Percentiles rank a stretch among this genome's conserved stretches.
Conservation (phyloP, 805 yeast genomes). For the Candida namnaoensis region DNA sequence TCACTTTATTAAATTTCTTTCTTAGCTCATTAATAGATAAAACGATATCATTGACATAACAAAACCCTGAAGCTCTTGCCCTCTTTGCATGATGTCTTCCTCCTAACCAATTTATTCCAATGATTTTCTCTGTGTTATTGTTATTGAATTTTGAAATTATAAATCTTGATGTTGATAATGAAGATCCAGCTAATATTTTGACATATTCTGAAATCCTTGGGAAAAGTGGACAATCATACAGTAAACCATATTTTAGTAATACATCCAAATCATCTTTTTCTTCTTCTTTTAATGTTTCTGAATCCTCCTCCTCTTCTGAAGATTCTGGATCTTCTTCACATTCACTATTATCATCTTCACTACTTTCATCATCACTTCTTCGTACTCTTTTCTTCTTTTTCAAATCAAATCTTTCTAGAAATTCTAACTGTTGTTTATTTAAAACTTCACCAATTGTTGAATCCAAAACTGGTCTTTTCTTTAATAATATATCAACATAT, state of each 20-base stretch:
- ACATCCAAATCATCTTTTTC: background rate
- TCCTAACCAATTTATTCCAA: slow-evolving; percentile 69
- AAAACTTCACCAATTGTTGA: slow-evolving; percentile 5
- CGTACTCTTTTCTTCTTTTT: background rate
- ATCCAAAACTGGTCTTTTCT: slow-evolving; percentile 5
- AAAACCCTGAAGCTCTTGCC: slow-evolving; percentile 55
- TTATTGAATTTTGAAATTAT: slow-evolving; percentile 15
- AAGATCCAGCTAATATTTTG: slow-evolving; percentile 43
- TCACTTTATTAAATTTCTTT: slow-evolving; percentile 31
- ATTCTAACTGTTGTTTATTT: slow-evolving; percentile 7
- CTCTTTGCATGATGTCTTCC: slow-evolving; percentile 66
- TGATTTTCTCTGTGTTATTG: slow-evolving; percentile 2
- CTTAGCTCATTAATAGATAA: slow-evolving; percentile 46
- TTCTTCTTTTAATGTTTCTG: background rate
- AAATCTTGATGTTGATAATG: slow-evolving; percentile 38
- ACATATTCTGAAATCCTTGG: slow-evolving; percentile 44
- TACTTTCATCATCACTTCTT: slow-evolving; percentile 1
- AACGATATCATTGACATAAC: slow-evolving; percentile 65
- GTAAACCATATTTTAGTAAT: slow-evolving; percentile 35
- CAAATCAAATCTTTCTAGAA: slow-evolving; percentile 3
- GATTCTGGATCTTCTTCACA: background rate
- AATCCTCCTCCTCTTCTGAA: slow-evolving; percentile 1
- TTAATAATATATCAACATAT: slow-evolving; percentile 33
- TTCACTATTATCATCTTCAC: background rate
- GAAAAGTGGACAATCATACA: slow-evolving; percentile 59